Conservation (phyloP, 495 filamentous ascomycete genomes). For the Xylaria castorea region DNA sequence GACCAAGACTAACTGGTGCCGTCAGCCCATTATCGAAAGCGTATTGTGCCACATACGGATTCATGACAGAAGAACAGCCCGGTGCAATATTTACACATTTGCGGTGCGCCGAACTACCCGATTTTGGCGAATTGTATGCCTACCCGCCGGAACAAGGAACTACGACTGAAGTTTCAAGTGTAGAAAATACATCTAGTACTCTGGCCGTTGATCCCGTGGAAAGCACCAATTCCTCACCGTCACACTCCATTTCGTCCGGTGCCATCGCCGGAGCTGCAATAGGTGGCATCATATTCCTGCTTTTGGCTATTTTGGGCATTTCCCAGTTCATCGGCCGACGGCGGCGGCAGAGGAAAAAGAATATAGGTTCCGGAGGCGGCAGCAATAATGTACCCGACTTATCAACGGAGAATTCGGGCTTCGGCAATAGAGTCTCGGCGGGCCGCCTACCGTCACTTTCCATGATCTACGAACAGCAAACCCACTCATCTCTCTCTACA, state of each 20-base stretch:
- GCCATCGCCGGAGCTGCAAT: slow-evolving; percentile 34
- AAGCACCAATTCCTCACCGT: slow-evolving; percentile 17
- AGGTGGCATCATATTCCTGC: slow-evolving; percentile 29
- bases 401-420: background rate
- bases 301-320: slow-evolving; percentile 18
- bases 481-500: slow-evolving; percentile 1
- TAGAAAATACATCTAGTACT: slow-evolving; percentile 11
- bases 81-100: slow-evolving; percentile 33
- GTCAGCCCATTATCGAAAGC: slow-evolving; percentile 29
- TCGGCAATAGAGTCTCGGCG: background rate
- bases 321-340: slow-evolving; percentile 22
- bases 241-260: slow-evolving; percentile 26
- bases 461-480: slow-evolving; percentile 32
- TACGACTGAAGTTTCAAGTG: slow-evolving; percentile 6
- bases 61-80: slow-evolving; percentile 25
- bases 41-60: slow-evolving; percentile 35
- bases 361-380: background rate
- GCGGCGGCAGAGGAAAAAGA: slow-evolving; percentile 18
- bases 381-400: background rate
- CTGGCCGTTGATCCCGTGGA: background rate
- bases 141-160: slow-evolving; percentile 35
- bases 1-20: slow-evolving; percentile 1
- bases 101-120: slow-evolving; percentile 31
- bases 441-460: slow-evolving; percentile 31
- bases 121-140: slow-evolving; percentile 35